Evolutionary conservation across 805 yeast genomes (phyloP), one percentile per base, ranked within the genome.

Genomic region (Teunomyces atbi): DNA sequence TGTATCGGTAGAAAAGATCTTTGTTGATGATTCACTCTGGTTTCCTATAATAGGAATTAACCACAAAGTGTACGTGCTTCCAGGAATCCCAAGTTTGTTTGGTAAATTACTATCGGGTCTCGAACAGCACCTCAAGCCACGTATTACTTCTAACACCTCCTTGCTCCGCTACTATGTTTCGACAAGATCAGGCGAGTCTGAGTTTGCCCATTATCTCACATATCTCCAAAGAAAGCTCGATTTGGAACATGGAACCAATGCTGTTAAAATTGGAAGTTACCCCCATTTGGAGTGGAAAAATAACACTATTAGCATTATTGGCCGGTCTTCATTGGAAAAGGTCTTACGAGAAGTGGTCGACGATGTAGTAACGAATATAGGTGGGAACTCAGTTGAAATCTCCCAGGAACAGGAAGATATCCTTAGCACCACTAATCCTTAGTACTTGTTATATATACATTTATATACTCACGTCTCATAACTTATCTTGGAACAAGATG

Each of bases 11-110:
- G 71, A 70, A 42, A 77, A 72, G 38, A 65, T 73, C 39, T 70
- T 59, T 49, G 54, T 64, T 1, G 67, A 65, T 39, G 81, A 79
- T 3, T 72, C 76, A 11, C 66, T 85, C 11, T 89, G 96, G 96
- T 95, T 89, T 2, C 97, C 96, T 0, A 75, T 89, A 4, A 90
- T 88, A 2, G 79, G 81, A 0, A 68, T 89, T n/a, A 72, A 82
- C 41, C 58, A 77, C 29, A 79, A 82, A 53, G 81, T 89, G 1
- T 84, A 79, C 57, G 78, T 90, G 11, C 71, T 89, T 38, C 96
- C 97, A 0, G 96, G 96, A 0, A 83, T 90, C 7, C 96, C 97
- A 0, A 82, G 79, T 51, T 66, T 89, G 26, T 90, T 87, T 63
- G 77, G 75, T 46, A 65, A 64, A 40, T 66, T 89, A 49, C 58